phyloP scores from a whole-genome alignment of 805 yeast species.

The Lachancea waltii region DNA sequence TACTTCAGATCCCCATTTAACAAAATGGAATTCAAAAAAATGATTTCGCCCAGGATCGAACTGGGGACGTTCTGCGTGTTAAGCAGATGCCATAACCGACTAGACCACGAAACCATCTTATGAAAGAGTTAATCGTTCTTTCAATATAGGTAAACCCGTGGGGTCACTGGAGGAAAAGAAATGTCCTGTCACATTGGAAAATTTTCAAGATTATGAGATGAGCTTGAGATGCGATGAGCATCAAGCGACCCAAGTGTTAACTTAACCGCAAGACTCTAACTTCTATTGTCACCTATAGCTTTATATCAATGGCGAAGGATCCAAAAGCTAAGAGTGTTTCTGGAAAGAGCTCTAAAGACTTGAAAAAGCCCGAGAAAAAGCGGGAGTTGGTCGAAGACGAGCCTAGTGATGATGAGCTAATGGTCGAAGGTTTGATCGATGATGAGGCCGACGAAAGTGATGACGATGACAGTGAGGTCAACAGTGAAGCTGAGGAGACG shows the following conservation, averaged over 20 bases:
- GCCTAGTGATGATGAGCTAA: conserved; percentile 13
- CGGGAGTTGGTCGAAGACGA: conserved; percentile 20
- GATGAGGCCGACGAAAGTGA: conserved; percentile 19
- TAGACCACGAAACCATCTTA: conserved; percentile 91
- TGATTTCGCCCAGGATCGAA: conserved; percentile 99
- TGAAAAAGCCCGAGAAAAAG: conserved; percentile 12
- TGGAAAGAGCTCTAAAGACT: neutral
- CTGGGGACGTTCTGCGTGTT: conserved; percentile 99
- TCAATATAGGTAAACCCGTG: neutral
- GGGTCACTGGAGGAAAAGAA: conserved; percentile 2
- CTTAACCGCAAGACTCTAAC: too few species aligned
- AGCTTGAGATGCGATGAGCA: conserved; percentile 18
- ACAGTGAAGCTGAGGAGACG: conserved; percentile 20
- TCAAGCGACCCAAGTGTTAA: too few species aligned
- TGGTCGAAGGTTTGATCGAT: conserved; percentile 22
- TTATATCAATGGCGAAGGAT: conserved; percentile 1
- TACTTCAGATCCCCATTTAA: neutral
- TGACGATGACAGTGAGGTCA: conserved; percentile 13
- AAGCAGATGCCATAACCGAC: conserved; percentile 99
- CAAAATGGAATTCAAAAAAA: conserved; percentile 31
- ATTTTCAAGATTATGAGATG: conserved; percentile 8
- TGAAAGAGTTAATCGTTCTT: neutral
- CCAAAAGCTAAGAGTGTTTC: neutral
- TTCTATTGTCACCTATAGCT: too few species aligned
- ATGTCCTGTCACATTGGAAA: conserved; percentile 2